These are phyloP conservation scores for Leucocoprinus sp. DNA, from an alignment of 768 basidiomycete species.

Conservation along the genomic window DNA sequence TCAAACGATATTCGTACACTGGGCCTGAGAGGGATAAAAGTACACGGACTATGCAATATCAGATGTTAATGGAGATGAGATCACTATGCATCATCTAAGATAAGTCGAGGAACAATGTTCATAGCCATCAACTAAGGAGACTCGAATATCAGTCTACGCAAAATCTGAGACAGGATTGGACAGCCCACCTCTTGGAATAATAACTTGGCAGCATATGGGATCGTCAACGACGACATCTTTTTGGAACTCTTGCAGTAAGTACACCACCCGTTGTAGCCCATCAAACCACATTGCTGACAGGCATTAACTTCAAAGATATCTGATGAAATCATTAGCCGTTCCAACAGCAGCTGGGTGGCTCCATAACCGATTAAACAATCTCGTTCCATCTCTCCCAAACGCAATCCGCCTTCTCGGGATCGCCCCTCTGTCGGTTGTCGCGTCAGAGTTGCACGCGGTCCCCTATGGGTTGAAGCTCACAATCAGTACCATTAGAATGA, in stretches of 20 bases:
- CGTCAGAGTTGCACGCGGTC: constrained; percentile 92
- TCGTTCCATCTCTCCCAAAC: constrained; percentile 98
- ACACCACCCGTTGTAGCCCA: constrained; percentile 96
- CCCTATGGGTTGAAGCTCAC: constrained; percentile 37
- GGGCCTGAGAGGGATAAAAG: neutral
- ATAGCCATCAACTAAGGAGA: constrained; percentile 79
- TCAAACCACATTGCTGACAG: constrained; percentile 87
- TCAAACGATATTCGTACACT: neutral
- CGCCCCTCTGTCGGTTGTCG: constrained; percentile 98
- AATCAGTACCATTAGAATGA: neutral
- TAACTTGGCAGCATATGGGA: constrained; percentile 93
- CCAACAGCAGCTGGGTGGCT: constrained; percentile 93
- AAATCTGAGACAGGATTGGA: constrained; percentile 5
- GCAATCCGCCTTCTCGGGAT: constrained; percentile 93
- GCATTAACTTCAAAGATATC: constrained; percentile 98
- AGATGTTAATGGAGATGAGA: neutral
- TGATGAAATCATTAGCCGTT: constrained; percentile 98
- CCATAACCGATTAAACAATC: constrained; percentile 98
- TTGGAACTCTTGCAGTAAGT: constrained; percentile 98
- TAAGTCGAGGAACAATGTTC: constrained; percentile 87
- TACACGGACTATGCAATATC: neutral
- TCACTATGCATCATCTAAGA: constrained; percentile 71
- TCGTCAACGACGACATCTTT: constrained; percentile 89
- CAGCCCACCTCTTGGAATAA: constrained; percentile 76
- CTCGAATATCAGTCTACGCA: neutral